These are phyloP conservation scores for Blastomyces percursus DNA, from an alignment of 2,329 filamentous ascomycete species.

Conservation along the genomic window DNA sequence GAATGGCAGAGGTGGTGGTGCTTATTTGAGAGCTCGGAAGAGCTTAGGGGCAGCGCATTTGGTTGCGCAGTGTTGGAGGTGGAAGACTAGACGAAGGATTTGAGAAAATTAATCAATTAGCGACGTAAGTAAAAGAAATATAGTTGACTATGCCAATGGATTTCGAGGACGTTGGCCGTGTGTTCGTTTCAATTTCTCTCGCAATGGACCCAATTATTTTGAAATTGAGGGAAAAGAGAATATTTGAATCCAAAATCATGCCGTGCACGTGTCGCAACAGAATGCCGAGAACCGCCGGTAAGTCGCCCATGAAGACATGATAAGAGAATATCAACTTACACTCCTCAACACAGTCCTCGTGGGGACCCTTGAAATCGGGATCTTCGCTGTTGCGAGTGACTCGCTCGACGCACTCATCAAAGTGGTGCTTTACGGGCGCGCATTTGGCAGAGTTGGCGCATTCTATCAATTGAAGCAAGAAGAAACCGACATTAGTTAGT, in stretches of 20 bases:
- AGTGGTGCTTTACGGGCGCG: constrained; percentile 88
- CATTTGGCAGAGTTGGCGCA: constrained; percentile 82
- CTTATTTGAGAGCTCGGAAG: constrained; percentile 84
- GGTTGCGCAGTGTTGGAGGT: constrained; percentile 90
- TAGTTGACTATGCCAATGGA: background rate
- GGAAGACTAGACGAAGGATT: constrained; percentile 63
- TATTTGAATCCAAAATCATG: background rate
- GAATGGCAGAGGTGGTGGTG: background rate
- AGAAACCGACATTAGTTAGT: background rate
- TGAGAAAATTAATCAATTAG: background rate
- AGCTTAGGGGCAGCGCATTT: constrained; percentile 93
- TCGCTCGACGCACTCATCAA: constrained; percentile 93
- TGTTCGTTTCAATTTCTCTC: background rate
- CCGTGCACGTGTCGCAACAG: constrained; percentile 2
- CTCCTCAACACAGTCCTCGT: constrained; percentile 98
- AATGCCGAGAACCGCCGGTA: background rate
- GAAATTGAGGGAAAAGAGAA: background rate
- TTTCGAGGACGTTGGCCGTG: background rate
- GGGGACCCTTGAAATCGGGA: constrained; percentile 57
- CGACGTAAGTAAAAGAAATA: background rate
- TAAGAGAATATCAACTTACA: constrained; percentile 53
- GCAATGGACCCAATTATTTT: background rate
- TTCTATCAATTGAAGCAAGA: constrained; percentile 43
- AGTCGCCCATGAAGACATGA: background rate
- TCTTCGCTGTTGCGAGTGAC: constrained; percentile 60